These are phyloP conservation scores for Penicillium janthinellum DNA, from an alignment of 2,329 filamentous ascomycete species.

Conservation along the genomic window DNA sequence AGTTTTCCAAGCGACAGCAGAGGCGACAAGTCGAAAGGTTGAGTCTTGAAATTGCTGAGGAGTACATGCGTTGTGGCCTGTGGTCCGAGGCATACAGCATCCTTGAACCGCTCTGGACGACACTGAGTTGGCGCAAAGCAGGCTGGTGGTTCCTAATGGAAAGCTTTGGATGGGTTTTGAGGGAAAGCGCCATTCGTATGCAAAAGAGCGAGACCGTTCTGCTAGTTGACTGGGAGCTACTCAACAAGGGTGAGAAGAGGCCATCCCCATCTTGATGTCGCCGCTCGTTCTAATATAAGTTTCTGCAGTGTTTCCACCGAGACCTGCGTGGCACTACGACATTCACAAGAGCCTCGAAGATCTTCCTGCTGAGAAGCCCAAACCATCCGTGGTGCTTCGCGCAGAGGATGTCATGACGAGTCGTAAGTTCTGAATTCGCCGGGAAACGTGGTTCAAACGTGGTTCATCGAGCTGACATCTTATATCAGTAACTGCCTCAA, in stretches of 20 bases:
- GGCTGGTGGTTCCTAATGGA: slow-evolving; percentile 62
- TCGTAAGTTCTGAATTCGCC: slow-evolving; percentile 33
- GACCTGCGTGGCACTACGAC: slow-evolving; percentile 46
- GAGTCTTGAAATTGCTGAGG: slow-evolving; percentile 57
- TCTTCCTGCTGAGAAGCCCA: slow-evolving; percentile 41
- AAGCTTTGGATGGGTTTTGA: slow-evolving; percentile 56
- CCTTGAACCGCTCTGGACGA: slow-evolving; percentile 57
- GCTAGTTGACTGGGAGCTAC: slow-evolving; percentile 60
- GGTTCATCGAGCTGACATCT: background rate
- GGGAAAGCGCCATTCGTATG: slow-evolving; percentile 54
- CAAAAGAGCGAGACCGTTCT: slow-evolving; percentile 53
- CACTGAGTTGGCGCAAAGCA: slow-evolving; percentile 60
- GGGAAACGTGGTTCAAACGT: background rate
- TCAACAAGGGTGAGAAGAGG: slow-evolving; percentile 38
- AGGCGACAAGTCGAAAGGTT: slow-evolving; percentile 57
- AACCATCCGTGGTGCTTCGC: slow-evolving; percentile 50
- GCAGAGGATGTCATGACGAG: slow-evolving; percentile 53
- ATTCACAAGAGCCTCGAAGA: slow-evolving; percentile 50
- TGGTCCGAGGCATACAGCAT: slow-evolving; percentile 56
- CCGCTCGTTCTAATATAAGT: background rate
- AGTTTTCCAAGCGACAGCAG: slow-evolving; percentile 58
- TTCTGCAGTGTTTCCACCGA: slow-evolving; percentile 38
- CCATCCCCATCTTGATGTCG: background rate
- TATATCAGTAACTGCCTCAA: slow-evolving; percentile 48
- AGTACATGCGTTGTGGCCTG: slow-evolving; percentile 53